Conservation (phyloP, 371 early-diverging fungal genomes). For the Saksenaea oblongispora region DNA sequence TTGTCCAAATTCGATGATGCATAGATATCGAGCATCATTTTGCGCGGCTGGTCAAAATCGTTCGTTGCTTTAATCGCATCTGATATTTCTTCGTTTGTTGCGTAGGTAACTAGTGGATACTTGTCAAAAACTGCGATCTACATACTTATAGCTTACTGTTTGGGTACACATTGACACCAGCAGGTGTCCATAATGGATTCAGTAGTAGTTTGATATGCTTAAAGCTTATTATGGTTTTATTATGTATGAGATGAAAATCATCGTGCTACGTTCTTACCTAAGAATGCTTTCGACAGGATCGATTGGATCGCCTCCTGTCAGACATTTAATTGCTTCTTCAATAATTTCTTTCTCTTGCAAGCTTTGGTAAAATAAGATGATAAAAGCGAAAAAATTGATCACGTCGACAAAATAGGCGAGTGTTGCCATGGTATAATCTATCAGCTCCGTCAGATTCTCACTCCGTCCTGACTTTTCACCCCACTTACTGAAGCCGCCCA, state of each 20-base stretch:
- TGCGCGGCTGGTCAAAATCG: conserved; percentile 29
- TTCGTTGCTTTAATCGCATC: conserved; percentile 31
- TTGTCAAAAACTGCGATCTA: neutral
- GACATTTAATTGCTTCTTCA: conserved; percentile 23
- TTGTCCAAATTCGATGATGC: conserved; percentile 22
- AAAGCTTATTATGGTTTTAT: conserved; percentile 3
- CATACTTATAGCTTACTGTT: conserved; percentile 42
- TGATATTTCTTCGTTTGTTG: conserved; percentile 49
- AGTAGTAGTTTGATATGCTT: conserved; percentile 22
- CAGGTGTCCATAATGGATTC: conserved; percentile 47
- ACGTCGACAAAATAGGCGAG: conserved; percentile 23
- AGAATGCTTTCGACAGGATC: conserved; percentile 15
- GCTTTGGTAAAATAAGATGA: conserved; percentile 28
- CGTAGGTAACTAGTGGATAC: conserved; percentile 49
- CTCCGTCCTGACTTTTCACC: neutral
- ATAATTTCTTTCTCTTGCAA: conserved; percentile 20
- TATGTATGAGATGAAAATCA: neutral
- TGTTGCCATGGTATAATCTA: conserved; percentile 27
- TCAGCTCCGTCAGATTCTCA: neutral
- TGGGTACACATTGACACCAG: conserved; percentile 44
- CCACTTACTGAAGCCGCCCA: conserved; percentile 39
- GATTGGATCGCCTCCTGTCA: conserved; percentile 13
- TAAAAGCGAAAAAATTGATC: conserved; percentile 15
- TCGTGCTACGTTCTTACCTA: conserved; percentile 12
- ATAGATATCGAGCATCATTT: conserved; percentile 50